Conservation (phyloP, 345 rosid species). For the Eucalyptus erythrocorys region DNA sequence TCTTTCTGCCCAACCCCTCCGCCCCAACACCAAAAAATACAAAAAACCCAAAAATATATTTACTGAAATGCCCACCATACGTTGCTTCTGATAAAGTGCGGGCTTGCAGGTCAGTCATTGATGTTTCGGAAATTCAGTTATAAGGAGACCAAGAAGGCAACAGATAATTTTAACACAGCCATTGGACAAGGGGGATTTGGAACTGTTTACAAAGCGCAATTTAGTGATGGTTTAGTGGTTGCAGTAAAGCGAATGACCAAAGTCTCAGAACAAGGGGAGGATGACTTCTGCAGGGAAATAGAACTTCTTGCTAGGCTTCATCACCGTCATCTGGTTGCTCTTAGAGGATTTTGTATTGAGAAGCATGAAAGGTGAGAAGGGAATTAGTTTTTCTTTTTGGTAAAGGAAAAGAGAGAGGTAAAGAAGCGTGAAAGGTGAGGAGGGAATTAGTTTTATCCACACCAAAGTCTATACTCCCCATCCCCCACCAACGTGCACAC, state of each 20-base stretch:
- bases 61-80: neutral
- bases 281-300: slow-evolving; percentile 83
- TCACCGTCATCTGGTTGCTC: slow-evolving; percentile 92
- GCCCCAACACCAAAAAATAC: rapidly evolving
- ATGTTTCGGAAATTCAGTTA: slow-evolving; percentile 69
- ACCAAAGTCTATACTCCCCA: neutral
- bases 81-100: neutral
- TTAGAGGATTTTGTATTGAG: slow-evolving; percentile 75
- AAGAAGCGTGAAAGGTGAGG: slow-evolving; percentile 59
- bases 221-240: slow-evolving; percentile 50
- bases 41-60: neutral
- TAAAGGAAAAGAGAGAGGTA: too few relatives aligned
- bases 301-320: slow-evolving; percentile 94
- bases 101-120: slow-evolving; percentile 41
- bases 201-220: slow-evolving; percentile 71
- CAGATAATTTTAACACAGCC: slow-evolving; percentile 49
- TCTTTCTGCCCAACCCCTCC: too few relatives aligned
- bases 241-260: slow-evolving; percentile 82
- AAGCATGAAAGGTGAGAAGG: slow-evolving; percentile 51
- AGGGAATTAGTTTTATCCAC: neutral
- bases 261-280: slow-evolving; percentile 71
- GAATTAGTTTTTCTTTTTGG: too few relatives aligned
- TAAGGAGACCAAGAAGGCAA: slow-evolving; percentile 74
- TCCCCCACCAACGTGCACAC: neutral
- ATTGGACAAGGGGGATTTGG: slow-evolving; percentile 95